Evolutionary conservation across 805 yeast genomes (phyloP).

Genomic region (Brettanomyces bruxellensis): DNA sequence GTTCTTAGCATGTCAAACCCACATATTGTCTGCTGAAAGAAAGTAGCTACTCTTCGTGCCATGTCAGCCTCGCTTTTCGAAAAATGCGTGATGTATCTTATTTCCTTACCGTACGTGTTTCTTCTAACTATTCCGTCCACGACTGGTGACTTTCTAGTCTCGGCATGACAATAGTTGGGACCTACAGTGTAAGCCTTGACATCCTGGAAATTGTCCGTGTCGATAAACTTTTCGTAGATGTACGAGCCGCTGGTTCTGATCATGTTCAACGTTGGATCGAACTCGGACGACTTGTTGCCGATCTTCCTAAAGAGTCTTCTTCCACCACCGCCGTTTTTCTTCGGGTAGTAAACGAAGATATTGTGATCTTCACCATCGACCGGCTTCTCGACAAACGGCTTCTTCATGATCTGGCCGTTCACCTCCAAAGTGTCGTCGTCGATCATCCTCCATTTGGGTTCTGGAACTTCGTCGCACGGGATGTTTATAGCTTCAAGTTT

Average conservation of each 20-base stretch:
- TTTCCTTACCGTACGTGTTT: constrained; percentile 95
- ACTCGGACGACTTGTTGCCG: constrained; percentile 94
- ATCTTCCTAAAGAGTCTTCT: constrained; percentile 88
- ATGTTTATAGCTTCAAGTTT: constrained; percentile 58
- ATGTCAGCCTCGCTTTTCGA: constrained; percentile 66
- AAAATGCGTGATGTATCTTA: constrained; percentile 78
- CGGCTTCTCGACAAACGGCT: constrained; percentile 97
- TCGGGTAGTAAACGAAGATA: constrained; percentile 83
- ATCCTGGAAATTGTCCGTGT: constrained; percentile 96
- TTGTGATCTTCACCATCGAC: constrained; percentile 99
- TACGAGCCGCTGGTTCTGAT: constrained; percentile 90
- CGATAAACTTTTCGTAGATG: constrained; percentile 92
- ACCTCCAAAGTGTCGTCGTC: constrained; percentile 79
- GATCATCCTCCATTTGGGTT: constrained; percentile 80
- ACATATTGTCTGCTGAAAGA: constrained; percentile 89
- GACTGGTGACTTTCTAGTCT: constrained; percentile 95
- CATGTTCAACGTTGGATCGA: constrained; percentile 63
- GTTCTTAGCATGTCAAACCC: constrained; percentile 94
- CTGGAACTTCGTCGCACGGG: constrained; percentile 36
- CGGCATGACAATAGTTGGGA: constrained; percentile 86
- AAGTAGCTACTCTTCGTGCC: constrained; percentile 67
- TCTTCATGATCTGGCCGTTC: constrained; percentile 60
- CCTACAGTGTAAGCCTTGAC: constrained; percentile 99
- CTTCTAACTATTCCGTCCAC: constrained; percentile 98
- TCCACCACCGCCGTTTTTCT: constrained; percentile 94